Evolutionary conservation across 257 asterid genomes (phyloP).

Genomic region (Voacanga thouarsii): DNA sequence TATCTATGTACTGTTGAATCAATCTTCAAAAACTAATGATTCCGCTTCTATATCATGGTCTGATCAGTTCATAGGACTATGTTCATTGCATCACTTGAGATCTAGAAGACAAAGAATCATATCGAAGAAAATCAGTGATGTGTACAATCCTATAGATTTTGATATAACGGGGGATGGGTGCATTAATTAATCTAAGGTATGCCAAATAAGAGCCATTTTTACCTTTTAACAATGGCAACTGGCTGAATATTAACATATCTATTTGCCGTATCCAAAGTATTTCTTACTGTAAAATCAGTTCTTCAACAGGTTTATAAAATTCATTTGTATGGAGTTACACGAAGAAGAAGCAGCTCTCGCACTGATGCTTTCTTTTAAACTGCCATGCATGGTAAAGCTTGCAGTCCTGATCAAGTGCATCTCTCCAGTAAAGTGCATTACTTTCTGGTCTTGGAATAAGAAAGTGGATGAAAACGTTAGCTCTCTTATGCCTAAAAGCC

Average conservation of each 20-base stretch:
- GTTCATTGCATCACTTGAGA: slow-evolving; percentile 18
- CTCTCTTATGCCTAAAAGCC: neutral
- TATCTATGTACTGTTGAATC: neutral
- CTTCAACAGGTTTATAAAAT: too few relatives aligned
- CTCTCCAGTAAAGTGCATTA: neutral
- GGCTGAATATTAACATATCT: too few relatives aligned
- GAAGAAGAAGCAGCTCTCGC: too few relatives aligned
- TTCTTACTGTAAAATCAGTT: too few relatives aligned
- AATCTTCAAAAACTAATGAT: neutral
- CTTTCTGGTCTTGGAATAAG: neutral
- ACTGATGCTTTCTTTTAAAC: neutral
- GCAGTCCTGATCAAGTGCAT: too few relatives aligned
- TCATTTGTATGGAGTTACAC: too few relatives aligned
- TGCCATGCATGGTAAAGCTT: neutral
- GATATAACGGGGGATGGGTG: neutral
- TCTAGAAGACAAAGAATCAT: slow-evolving; percentile 9
- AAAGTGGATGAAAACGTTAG: too few relatives aligned
- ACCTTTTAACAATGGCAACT: neutral
- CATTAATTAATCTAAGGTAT: neutral
- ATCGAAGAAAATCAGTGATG: slow-evolving; percentile 4
- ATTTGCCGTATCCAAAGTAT: too few relatives aligned
- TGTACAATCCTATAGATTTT: slow-evolving; percentile 1
- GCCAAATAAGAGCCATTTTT: neutral
- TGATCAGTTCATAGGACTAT: neutral
- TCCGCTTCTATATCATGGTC: neutral